phyloP scores from a whole-genome alignment of 2,329 filamentous ascomycete genomes.

The Aspergillus quadrilineatus region DNA sequence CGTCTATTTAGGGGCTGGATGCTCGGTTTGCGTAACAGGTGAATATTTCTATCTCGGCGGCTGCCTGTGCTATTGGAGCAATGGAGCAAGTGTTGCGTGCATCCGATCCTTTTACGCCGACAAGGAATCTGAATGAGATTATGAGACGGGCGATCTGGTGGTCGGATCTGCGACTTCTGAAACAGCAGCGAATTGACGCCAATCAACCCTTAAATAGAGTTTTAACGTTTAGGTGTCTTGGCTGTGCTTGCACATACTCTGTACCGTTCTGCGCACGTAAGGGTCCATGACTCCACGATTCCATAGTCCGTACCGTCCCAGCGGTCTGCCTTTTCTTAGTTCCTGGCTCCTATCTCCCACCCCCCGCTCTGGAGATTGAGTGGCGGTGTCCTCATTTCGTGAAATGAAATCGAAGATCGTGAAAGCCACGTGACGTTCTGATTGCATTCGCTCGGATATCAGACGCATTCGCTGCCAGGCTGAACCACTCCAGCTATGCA shows the following conservation, averaged over 20 bases:
- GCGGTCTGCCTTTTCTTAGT: not conserved
- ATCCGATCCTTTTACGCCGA: not conserved
- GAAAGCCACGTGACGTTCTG: conserved; percentile 19
- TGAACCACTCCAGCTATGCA: not conserved
- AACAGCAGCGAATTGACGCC: not conserved
- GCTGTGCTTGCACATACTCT: not conserved
- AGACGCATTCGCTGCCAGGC: not conserved
- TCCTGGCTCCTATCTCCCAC: not conserved
- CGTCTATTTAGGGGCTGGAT: not conserved
- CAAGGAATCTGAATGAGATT: not conserved
- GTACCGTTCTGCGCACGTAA: conserved; percentile 5
- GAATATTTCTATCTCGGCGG: not conserved
- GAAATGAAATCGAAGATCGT: conserved; percentile 10
- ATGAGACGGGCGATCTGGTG: not conserved
- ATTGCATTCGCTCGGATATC: not conserved
- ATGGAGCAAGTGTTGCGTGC: not conserved
- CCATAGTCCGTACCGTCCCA: not conserved
- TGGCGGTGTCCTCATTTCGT: conserved; percentile 4
- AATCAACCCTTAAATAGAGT: not conserved
- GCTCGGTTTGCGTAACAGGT: not conserved
- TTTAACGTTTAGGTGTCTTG: not conserved
- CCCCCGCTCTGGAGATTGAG: not conserved
- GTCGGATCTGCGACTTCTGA: conserved; percentile 8
- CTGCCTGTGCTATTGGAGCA: not conserved
- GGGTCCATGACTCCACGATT: conserved; percentile 2